Percentiles rank a stretch among this genome's conserved stretches.
phyloP scores from a whole-genome alignment of 345 rosid species.

The Lagerstroemia speciosa region DNA sequence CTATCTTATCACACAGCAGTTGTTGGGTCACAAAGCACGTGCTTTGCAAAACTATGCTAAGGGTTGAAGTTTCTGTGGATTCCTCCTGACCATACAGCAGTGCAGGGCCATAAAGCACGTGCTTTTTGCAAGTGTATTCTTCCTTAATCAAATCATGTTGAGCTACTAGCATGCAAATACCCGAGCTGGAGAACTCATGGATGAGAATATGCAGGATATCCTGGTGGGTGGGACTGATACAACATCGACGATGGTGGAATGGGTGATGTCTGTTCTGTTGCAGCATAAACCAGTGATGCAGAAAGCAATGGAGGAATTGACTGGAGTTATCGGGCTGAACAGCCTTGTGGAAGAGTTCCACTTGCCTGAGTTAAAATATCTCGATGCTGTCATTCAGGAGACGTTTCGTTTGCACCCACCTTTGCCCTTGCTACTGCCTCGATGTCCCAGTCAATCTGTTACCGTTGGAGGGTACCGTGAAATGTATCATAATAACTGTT shows the following conservation, averaged over 20 bases:
- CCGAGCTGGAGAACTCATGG: not conserved
- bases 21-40: no score
- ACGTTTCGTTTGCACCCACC: conserved; percentile 27
- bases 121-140: no score
- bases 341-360: conserved; percentile 19
- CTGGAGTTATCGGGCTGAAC: conserved; percentile 16
- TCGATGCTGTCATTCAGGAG: conserved; percentile 25
- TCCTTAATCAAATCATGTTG: no score
- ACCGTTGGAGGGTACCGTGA: conserved; percentile 14
- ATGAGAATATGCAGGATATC: conserved; percentile 9
- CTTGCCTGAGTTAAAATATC: conserved; percentile 13
- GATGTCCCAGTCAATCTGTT: conserved; percentile 7
- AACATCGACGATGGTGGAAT: conserved; percentile 31
- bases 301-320: conserved; percentile 8
- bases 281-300: conserved; percentile 19
- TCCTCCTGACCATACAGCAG: no score
- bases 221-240: conserved; percentile 14
- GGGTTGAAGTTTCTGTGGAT: no score
- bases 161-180: not conserved
- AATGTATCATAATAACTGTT: not conserved
- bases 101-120: no score
- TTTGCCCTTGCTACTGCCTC: conserved; percentile 16
- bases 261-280: conserved; percentile 38
- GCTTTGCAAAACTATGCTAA: no score
- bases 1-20: no score